Evolutionary conservation across 441 rosid species (phyloP).

Genomic region (Geranium incanum): DNA sequence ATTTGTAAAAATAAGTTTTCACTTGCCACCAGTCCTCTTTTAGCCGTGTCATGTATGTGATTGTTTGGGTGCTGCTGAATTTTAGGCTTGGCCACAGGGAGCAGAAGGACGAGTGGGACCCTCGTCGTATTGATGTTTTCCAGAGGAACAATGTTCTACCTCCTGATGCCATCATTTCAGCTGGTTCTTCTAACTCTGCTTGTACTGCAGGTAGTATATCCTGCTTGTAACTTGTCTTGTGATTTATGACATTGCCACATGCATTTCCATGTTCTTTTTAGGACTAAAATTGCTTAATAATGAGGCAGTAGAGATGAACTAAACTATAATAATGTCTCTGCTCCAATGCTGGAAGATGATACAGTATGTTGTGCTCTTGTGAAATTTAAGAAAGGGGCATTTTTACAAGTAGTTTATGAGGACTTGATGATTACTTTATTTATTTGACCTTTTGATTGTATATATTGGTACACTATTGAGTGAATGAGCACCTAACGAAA

Average conservation of each 20-base stretch:
- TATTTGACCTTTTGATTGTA: background rate
- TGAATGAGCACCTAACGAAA: background rate
- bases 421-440: background rate
- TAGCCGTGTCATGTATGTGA: conserved; percentile 13
- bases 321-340: background rate
- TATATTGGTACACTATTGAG: background rate
- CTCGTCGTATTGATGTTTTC: conserved; percentile 85
- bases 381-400: background rate
- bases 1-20: conserved; percentile 9
- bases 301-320: background rate
- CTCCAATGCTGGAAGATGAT: background rate
- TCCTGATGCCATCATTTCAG: conserved; percentile 71
- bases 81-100: conserved; percentile 94
- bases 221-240: background rate
- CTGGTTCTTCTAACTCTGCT: conserved; percentile 74
- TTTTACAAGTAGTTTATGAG: background rate
- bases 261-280: background rate
- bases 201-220: conserved; percentile 78
- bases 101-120: conserved; percentile 97
- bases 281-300: background rate
- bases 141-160: conserved; percentile 68
- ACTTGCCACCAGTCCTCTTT: background rate
- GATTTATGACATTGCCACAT: background rate
- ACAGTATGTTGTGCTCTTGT: background rate
- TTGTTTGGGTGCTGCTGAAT: conserved; percentile 15